Evolutionary conservation across 345 rosid species (phyloP).

Genomic region (Viola odorata): DNA sequence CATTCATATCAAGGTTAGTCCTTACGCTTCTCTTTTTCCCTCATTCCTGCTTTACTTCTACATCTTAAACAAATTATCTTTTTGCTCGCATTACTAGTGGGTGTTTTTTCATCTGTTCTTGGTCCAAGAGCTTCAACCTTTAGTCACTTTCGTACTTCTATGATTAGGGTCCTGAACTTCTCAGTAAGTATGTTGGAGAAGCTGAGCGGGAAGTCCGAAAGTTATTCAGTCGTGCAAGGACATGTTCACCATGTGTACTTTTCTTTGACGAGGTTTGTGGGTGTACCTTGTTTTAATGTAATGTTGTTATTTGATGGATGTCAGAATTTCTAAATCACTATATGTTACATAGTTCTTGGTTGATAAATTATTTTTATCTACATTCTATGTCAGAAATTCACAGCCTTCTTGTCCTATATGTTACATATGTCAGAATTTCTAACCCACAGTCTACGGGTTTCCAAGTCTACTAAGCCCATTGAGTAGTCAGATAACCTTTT

Average conservation of each 20-base stretch:
- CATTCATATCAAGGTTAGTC: conserved; percentile 76
- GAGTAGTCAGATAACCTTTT: too few species aligned
- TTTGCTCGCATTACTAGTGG: too few species aligned
- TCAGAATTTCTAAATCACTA: not conserved
- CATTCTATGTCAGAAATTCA: too few species aligned
- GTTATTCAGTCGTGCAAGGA: conserved; percentile 75
- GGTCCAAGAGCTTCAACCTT: not conserved
- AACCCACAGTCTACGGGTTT: not conserved
- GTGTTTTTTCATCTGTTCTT: not conserved
- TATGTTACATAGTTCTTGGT: not conserved
- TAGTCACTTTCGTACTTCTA: not conserved
- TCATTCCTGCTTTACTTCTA: not conserved
- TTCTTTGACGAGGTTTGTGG: conserved; percentile 87
- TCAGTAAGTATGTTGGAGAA: conserved; percentile 95
- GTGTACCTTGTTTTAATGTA: conserved; percentile 4
- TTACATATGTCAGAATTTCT: not conserved
- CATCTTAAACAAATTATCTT: not conserved
- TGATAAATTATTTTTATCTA: not conserved
- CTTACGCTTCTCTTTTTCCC: not conserved
- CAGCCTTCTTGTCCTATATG: too few species aligned
- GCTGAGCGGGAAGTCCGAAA: conserved; percentile 85
- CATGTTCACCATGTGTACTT: conserved; percentile 80
- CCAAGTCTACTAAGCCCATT: too few species aligned
- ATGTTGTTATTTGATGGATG: not conserved
- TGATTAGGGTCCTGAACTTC: conserved; percentile 78